A percentile compares a stretch with the other conserved stretches of the same genome.
These are phyloP conservation scores for Vitis hybrid DNA, from an alignment of 177 flowering plant genomes.

Conservation along the genomic window DNA sequence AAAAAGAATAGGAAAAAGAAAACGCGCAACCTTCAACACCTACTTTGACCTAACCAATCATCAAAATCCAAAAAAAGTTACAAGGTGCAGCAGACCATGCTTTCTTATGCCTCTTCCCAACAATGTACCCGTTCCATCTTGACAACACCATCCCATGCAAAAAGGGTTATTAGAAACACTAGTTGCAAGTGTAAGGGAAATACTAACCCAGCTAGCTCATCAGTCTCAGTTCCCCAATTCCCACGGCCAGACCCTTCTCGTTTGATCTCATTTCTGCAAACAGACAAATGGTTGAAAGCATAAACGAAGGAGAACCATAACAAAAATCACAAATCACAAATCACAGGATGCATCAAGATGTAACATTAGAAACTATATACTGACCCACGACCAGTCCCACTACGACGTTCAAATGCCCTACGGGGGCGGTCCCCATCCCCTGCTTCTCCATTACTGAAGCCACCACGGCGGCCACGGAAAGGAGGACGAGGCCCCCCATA, in stretches of 20 bases:
- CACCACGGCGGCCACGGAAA: constrained; percentile 63
- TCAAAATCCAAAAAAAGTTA: too few species aligned
- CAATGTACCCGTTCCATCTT: too few species aligned
- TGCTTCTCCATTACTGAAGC: constrained; percentile 51
- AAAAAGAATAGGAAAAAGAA: too few species aligned
- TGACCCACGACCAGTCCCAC: constrained; percentile 78
- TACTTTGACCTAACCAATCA: too few species aligned
- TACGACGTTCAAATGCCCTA: constrained; percentile 60
- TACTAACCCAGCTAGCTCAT: constrained; percentile 54
- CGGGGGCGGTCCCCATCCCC: constrained; percentile 55
- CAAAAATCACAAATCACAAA: constrained; percentile 3
- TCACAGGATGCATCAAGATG: not conserved
- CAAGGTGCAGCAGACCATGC: too few species aligned
- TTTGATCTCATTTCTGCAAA: constrained; percentile 60
- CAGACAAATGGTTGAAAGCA: not conserved
- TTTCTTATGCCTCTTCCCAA: too few species aligned
- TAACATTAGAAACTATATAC: not conserved
- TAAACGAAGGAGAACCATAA: not conserved
- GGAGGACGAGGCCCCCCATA: constrained; percentile 61
- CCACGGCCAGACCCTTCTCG: constrained; percentile 78
- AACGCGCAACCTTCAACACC: too few species aligned
- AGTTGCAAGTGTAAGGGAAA: not conserved
- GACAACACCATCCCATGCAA: too few species aligned
- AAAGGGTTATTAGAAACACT: not conserved
- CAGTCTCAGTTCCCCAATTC: constrained; percentile 58